Percentiles rank a stretch among this genome's conserved stretches.
Conservation (phyloP, 129 eudicot species). For the Flaveria robusta region DNA sequence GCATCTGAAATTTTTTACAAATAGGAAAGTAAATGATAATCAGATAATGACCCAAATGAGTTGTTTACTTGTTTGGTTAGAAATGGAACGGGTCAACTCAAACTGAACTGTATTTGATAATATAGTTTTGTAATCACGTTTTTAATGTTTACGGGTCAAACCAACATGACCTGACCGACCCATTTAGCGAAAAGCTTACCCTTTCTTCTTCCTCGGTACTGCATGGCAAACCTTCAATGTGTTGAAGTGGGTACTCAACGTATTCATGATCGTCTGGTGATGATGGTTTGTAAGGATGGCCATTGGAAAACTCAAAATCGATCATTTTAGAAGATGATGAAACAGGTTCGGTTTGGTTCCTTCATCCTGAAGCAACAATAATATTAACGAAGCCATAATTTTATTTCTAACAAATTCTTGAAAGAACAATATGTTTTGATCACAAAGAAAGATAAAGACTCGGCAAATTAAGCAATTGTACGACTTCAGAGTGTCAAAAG, state of each 20-base stretch:
- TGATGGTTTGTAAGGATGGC: conserved; percentile 50
- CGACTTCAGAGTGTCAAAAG: not conserved
- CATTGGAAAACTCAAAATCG: conserved; percentile 69
- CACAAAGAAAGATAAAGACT: not conserved
- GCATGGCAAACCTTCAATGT: conserved; percentile 65
- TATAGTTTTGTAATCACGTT: not conserved
- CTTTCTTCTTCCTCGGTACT: conserved; percentile 88
- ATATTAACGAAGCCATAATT: not conserved
- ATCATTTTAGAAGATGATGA: conserved; percentile 85
- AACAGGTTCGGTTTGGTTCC: conserved; percentile 43
- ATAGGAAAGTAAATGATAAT: not conserved
- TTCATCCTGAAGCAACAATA: conserved; percentile 59
- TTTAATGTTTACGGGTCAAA: not conserved
- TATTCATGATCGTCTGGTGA: conserved; percentile 78
- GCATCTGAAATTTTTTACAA: conserved; percentile 50
- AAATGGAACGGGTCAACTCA: not conserved
- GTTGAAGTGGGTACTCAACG: conserved; percentile 84
- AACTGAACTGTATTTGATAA: not conserved
- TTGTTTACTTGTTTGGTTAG: not conserved
- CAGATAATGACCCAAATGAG: not conserved
- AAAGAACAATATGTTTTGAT: too few species aligned
- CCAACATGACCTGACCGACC: not conserved
- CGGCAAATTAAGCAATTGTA: not conserved
- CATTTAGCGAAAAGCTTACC: conserved; percentile 40
- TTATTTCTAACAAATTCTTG: too few species aligned